Evolutionary conservation across 805 yeast genomes (phyloP).

Genomic region (Kodamaea jinghongensis): DNA sequence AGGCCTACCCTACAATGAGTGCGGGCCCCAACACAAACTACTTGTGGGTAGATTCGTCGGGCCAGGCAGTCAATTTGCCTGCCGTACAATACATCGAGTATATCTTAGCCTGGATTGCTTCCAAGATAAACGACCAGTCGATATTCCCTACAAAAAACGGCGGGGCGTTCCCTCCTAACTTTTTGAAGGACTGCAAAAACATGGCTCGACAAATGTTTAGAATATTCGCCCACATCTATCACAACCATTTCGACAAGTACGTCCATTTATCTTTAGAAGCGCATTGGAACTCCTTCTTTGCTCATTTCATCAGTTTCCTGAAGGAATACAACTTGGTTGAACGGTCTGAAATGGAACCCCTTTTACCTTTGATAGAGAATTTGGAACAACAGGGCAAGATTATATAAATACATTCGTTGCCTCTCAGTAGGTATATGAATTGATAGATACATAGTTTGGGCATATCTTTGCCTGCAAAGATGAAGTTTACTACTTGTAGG

Average conservation of each 20-base stretch:
- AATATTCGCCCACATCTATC: conserved; percentile 91
- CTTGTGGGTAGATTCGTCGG: conserved; percentile 78
- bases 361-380: conserved; percentile 70
- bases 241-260: conserved; percentile 90
- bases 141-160: conserved; percentile 91
- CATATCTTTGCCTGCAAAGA: not conserved
- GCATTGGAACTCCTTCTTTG: conserved; percentile 96
- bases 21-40: conserved; percentile 94
- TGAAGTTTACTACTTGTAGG: too few relatives aligned
- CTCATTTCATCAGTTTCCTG: conserved; percentile 85
- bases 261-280: conserved; percentile 93
- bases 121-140: conserved; percentile 83
- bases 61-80: conserved; percentile 81
- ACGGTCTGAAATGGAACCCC: conserved; percentile 73
- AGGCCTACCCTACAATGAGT: conserved; percentile 87
- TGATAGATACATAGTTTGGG: not conserved
- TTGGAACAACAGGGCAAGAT: conserved; percentile 88
- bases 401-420: conserved; percentile 21
- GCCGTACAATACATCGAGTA: conserved; percentile 91
- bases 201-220: conserved; percentile 91
- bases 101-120: conserved; percentile 85
- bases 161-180: conserved; percentile 83
- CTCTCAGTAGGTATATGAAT: not conserved
- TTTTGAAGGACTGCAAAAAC: conserved; percentile 77
- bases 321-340: conserved; percentile 84